Base-by-base conservation (phyloP, 768 basidiomycete species). In the Pulveroboletus ravenelii region DNA sequence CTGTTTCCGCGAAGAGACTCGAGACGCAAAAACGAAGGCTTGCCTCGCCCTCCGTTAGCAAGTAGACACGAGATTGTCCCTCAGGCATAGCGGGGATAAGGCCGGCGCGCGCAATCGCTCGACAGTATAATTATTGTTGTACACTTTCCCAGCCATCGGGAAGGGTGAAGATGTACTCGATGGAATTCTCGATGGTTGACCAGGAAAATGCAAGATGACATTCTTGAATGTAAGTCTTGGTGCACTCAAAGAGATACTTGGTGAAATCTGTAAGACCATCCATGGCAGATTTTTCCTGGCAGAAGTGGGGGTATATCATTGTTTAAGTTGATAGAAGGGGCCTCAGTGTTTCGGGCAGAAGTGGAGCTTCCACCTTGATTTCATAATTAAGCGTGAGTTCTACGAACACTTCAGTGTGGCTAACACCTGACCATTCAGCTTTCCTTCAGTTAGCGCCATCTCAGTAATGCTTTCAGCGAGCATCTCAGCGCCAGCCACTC, bases 131-230 rank as follows among this genome's bases (percentile, higher is more conserved):
- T 15, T 52, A 51, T 20, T 62, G 63, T 36, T 23, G 20, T 2
- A 23, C 20, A 23, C 20, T 4, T 23, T 23, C 20, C 20, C 20
- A 4, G 20, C 20, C 20, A 39, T 67, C 67, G 10, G 65, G 66
- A 40, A 60, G 56, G 4, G 62, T 58, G 14, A 65, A 48, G 9
- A 66, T 56, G 13, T 59, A 58, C 14, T 60, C 53, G 30, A 52
- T 56, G 14, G 48, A 54, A 10, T 59, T 57, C 14, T 60, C 53
- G 30, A 52, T 57, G 14, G 48, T 48, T 27, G 42, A 31, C 61
- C 60, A 65, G 13, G 42, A 37, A 5, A 38, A 37, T 12, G 44
- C 18, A 6, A 67, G 55, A 23, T 65, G 48, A 20, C 39, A 42
- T 13, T 53, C 55, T 20, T 50, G 39, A 23, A 67, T 32, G 13